Percentiles rank a stretch among this genome's conserved stretches.
Evolutionary conservation across 192 early-diverging fungal genomes (phyloP).

Genomic region (Irineochytrium annulatum): DNA sequence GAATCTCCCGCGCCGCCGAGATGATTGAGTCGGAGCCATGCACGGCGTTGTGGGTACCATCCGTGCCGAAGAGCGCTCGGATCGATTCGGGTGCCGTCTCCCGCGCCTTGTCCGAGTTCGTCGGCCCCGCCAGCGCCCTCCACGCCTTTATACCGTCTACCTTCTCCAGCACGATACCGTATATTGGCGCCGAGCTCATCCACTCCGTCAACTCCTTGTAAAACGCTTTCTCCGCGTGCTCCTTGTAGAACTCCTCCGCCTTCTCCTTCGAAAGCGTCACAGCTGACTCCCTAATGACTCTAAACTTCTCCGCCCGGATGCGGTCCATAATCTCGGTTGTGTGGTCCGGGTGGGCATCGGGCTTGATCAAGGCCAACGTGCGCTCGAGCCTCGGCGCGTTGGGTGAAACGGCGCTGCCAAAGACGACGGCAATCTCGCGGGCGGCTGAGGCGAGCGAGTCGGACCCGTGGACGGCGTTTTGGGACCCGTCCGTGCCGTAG

Average conservation of each 20-base stretch:
- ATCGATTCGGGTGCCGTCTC: conserved; percentile 46
- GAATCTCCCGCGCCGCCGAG: conserved; percentile 33
- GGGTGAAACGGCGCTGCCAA: conserved; percentile 34
- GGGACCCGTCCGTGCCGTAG: conserved; percentile 53
- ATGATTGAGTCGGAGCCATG: conserved; percentile 40
- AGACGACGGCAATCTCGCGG: conserved; percentile 50
- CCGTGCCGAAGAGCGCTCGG: conserved; percentile 43
- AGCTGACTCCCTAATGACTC: conserved; percentile 30
- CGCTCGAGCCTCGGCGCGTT: conserved; percentile 4
- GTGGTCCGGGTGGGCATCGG: conserved; percentile 17
- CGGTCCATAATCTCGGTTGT: conserved; percentile 23
- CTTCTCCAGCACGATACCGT: conserved; percentile 46
- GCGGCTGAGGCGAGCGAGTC: conserved; percentile 47
- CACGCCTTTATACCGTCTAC: conserved; percentile 48
- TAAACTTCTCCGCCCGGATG: conserved; percentile 29
- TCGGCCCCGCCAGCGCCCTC: conserved; percentile 54
- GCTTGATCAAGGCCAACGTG: conserved; percentile 38
- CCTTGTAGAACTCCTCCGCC: conserved; percentile 39
- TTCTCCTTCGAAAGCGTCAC: conserved; percentile 18
- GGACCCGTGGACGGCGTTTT: conserved; percentile 59
- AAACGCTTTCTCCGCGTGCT: conserved; percentile 34
- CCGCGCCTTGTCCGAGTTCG: conserved; percentile 52
- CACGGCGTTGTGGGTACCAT: conserved; percentile 41
- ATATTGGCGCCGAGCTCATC: conserved; percentile 31
- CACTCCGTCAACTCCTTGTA: conserved; percentile 35